phyloP scores from a whole-genome alignment of 176 grass and related monocot species.

The Oryza australiensis region DNA sequence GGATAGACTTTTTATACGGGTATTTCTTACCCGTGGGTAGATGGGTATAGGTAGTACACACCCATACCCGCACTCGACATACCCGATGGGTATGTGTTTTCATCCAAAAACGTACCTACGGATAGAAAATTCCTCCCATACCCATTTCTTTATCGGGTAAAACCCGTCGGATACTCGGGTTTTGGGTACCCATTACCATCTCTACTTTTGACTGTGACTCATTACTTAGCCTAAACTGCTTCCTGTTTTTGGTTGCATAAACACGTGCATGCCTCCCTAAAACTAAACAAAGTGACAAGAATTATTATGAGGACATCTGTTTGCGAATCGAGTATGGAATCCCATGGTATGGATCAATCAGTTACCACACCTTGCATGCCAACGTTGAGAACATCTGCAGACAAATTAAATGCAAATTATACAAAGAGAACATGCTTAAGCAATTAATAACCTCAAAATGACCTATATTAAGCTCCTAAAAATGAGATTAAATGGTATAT shows the following conservation, averaged over 20 bases:
- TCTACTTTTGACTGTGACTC: background rate
- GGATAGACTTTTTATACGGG: too few relatives aligned
- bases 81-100: too few relatives aligned
- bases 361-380: background rate
- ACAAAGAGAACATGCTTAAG: background rate
- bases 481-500: background rate
- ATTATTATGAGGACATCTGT: background rate
- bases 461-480: background rate
- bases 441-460: background rate
- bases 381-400: background rate
- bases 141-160: too few relatives aligned
- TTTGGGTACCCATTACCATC: too few relatives aligned
- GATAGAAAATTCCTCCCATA: too few relatives aligned
- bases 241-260: constrained; percentile 15
- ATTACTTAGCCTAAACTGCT: constrained; percentile 25
- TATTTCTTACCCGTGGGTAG: too few relatives aligned
- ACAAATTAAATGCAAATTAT: background rate
- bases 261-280: background rate
- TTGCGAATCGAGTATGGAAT: background rate
- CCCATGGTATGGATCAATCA: background rate
- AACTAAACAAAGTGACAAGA: background rate
- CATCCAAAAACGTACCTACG: too few relatives aligned
- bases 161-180: too few relatives aligned
- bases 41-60: too few relatives aligned
- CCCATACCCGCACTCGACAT: too few relatives aligned